phyloP scores from a whole-genome alignment of 768 basidiomycete genomes.

The Holtermanniella nyarrowii region DNA sequence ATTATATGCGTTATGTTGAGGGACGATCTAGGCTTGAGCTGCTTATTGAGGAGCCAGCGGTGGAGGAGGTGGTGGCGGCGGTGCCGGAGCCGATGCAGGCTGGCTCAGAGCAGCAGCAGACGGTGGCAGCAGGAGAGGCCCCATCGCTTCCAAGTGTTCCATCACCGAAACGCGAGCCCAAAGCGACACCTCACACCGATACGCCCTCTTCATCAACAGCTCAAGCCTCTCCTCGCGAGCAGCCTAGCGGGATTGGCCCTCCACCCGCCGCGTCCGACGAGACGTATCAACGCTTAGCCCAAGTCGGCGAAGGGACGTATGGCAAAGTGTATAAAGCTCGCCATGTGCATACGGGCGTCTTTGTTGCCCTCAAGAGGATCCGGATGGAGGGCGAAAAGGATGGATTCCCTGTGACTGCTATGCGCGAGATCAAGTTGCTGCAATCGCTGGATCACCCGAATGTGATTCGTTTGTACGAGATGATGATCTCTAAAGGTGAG shows the following conservation, averaged over 20 bases:
- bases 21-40: constrained; percentile 4
- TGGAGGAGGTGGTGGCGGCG: background rate
- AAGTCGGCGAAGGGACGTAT: constrained; percentile 97
- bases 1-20: constrained; percentile 4
- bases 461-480: constrained; percentile 80
- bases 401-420: constrained; percentile 96
- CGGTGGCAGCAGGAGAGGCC: no score
- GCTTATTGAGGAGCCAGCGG: background rate
- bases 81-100: background rate
- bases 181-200: background rate
- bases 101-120: background rate
- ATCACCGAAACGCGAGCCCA: background rate
- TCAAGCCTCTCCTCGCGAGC: background rate
- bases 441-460: constrained; percentile 85
- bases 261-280: constrained; percentile 10
- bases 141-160: background rate
- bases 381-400: constrained; percentile 96
- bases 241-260: no score
- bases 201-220: background rate
- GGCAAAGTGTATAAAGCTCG: constrained; percentile 96
- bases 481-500: constrained; percentile 96
- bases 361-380: constrained; percentile 90
- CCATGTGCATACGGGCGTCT: constrained; percentile 61
- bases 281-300: constrained; percentile 69
- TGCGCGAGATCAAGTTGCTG: constrained; percentile 95